phyloP scores from a whole-genome alignment of 108 stramenopile genomes.

The Phaeodactylum tricornutum region DNA sequence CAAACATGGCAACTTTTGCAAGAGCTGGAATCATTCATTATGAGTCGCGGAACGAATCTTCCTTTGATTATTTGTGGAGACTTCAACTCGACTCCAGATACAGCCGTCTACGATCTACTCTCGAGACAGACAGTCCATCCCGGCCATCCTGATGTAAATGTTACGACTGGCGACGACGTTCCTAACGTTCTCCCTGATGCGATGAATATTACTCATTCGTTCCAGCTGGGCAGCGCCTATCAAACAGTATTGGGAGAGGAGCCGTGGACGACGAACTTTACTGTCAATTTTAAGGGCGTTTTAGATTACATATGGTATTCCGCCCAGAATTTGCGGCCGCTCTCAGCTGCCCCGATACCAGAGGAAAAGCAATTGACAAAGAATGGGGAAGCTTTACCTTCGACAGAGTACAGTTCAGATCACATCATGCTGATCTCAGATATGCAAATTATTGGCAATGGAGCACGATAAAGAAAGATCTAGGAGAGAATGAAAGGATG shows the following conservation, averaged over 20 bases:
- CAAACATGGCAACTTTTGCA: constrained; percentile 90
- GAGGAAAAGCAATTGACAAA: constrained; percentile 58
- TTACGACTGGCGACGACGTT: constrained; percentile 45
- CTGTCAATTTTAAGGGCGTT: constrained; percentile 82
- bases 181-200: constrained; percentile 82
- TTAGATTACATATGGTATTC: constrained; percentile 98
- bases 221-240: constrained; percentile 90
- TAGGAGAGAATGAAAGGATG: too few relatives aligned
- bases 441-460: constrained; percentile 70
- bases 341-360: constrained; percentile 84
- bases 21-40: constrained; percentile 86
- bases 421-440: constrained; percentile 95
- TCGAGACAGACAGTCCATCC: constrained; percentile 84
- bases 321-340: constrained; percentile 69
- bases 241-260: constrained; percentile 87
- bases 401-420: constrained; percentile 90
- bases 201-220: constrained; percentile 83
- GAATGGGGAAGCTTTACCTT: constrained; percentile 88
- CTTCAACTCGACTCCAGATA: constrained; percentile 96
- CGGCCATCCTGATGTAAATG: constrained; percentile 80
- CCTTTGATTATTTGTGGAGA: constrained; percentile 97
- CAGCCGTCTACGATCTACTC: constrained; percentile 92
- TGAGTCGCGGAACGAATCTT: constrained; percentile 66
- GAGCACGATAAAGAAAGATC: too few relatives aligned
- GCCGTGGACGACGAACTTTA: constrained; percentile 94